A percentile compares a stretch with the other conserved stretches of the same genome.
Conservation (phyloP, 1,284 basidiomycete genomes). For the Athelia psychrophila region DNA sequence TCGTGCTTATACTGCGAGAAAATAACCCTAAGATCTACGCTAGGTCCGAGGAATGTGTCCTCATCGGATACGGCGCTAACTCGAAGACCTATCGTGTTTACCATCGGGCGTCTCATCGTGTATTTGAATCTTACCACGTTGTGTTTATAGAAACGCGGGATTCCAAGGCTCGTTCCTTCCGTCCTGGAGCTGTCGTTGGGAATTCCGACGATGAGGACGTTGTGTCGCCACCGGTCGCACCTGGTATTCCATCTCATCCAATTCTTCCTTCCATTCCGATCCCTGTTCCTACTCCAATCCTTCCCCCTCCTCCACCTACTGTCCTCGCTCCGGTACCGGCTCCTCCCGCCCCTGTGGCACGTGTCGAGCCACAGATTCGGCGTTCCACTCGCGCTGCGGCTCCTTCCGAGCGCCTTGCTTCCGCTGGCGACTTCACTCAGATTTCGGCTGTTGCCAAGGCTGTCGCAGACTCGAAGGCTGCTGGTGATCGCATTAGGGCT, state of each 20-base stretch:
- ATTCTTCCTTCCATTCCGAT: background rate
- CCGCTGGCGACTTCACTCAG: background rate
- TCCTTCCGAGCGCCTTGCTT: background rate
- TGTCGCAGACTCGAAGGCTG: too few relatives aligned
- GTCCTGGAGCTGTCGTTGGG: background rate
- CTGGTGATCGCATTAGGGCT: too few relatives aligned
- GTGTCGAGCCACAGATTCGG: too few relatives aligned
- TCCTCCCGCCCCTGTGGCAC: too few relatives aligned
- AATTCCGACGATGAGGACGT: background rate
- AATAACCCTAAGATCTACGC: constrained; percentile 26
- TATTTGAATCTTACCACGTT: constrained; percentile 26
- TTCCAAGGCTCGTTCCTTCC: background rate
- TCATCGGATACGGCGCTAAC: constrained; percentile 28
- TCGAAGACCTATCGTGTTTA: constrained; percentile 32
- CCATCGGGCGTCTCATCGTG: constrained; percentile 12
- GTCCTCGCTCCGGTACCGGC: too few relatives aligned
- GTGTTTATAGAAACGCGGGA: constrained; percentile 25
- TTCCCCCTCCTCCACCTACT: background rate
- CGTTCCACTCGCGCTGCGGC: background rate
- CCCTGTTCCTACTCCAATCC: background rate
- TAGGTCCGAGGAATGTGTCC: constrained; percentile 25
- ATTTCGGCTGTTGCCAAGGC: background rate
- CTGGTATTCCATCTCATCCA: background rate
- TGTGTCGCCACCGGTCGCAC: too few relatives aligned
- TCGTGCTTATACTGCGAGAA: constrained; percentile 11